Base-by-base conservation (phyloP, 2,329 filamentous ascomycete species). In the Uncinocarpus reesii region DNA sequence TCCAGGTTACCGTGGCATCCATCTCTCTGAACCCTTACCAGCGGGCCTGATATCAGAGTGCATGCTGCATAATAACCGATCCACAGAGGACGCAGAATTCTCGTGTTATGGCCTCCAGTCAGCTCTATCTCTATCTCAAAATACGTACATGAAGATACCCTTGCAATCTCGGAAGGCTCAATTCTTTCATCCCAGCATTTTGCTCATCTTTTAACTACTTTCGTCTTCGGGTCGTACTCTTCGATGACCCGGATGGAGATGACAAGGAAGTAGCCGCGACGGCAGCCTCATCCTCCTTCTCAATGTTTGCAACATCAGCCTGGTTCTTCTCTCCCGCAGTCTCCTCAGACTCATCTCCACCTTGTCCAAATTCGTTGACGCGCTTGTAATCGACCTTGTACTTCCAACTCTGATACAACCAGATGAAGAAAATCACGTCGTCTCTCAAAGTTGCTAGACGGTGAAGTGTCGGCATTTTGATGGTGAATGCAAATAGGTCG, bases 291-390 rank as follows among this genome's bases (percentile, higher is more conserved):
- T 48, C 57, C 11, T 54, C 34, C 29, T 58, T 46, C 6, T 45
- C 23, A 15, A 15, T 32, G n/a, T 38, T 52, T n/a, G 37, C 34
- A 18, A n/a, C 16, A 32, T 54, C 46, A 16, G 21, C 41, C 37
- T 51, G 21, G 2, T 36, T 13, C 20, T 51, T 34, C 13, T 50
- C 36, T 11, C 51, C 51, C 58, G 76, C 75, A 31, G 69, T 69
- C 29, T 68, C 69, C 51, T 72, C 71, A 48, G 73, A 75, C 52
- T 76, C 73, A 42, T 93, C 90, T n/a, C 92, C 92, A 29, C 90
- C 92, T 73, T 96, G 92, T 7, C 92, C 92, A 63, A 96, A 98
- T 68, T 98, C 92, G 66, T 98, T 98, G 62, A 98, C 84, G 53
- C 92, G 80, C 8, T 77, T 83, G 70, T 90, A 92, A 66, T 98